These are phyloP conservation scores for Citrus medica DNA, from an alignment of 345 rosid genomes.

Conservation along the genomic window DNA sequence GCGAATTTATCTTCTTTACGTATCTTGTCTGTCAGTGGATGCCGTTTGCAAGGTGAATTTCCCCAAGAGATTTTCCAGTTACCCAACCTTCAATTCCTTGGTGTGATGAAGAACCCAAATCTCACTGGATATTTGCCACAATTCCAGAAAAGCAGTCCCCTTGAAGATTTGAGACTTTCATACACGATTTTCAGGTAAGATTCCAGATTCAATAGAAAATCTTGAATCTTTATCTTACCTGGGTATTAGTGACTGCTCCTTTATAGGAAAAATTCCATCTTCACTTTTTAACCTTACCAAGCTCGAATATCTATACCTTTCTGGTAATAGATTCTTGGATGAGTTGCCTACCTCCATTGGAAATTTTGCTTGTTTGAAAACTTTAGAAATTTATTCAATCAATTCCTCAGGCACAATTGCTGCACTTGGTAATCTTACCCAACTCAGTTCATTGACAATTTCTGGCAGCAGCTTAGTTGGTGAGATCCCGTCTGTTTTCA, in stretches of 20 bases:
- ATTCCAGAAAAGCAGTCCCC: no score
- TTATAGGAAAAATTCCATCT: neutral
- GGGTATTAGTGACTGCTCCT: neutral
- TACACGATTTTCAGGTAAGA: no score
- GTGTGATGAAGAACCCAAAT: no score
- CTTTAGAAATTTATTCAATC: fast-evolving
- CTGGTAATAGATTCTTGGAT: neutral
- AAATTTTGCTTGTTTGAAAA: neutral
- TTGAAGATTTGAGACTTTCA: no score
- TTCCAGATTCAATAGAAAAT: no score
- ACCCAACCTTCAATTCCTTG: no score
- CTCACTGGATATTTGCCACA: no score
- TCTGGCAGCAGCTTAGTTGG: neutral
- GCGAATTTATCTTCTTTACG: neutral
- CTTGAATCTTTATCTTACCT: no score
- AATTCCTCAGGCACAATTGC: neutral
- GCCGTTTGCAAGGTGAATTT: no score
- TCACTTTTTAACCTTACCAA: neutral
- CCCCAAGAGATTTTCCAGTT: no score
- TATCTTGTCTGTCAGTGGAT: no score
- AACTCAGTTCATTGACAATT: neutral
- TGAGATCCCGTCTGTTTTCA: neutral
- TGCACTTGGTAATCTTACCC: neutral
- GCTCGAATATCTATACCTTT: neutral
- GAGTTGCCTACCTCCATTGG: neutral